Evolutionary conservation across 148 eudicot species (phyloP), one percentile per base, ranked within the genome.

Genomic region (Arbutus unedo): DNA sequence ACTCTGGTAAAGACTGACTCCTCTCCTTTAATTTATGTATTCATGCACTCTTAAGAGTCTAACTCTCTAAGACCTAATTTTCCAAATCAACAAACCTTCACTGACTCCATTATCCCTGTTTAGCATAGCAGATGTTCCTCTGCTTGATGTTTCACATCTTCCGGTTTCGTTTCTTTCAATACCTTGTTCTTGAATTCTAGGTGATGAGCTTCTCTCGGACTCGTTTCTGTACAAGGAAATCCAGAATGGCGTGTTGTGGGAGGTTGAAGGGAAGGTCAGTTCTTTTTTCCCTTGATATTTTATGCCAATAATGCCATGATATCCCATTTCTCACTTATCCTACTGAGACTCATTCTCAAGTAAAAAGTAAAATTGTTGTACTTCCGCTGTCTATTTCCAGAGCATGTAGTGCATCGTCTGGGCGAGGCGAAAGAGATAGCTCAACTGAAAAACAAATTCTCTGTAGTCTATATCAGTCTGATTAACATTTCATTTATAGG

Each of bases 201-300:
- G 95, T 74, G 99, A 94, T 84, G 98, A 96, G 90, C 91, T 94
- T 82, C 92, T 94, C 81, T 93, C 97, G 0, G 99, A 96, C 81
- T 94, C 99, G 0, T 96, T 93, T 49, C 84, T 90, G 0, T 96
- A 93, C 98, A 92, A 86, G 83, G 99, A 94, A 73, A 81, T 93
- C 6, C 84, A 83, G 48, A 86, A 89, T 75, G 98, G 98, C 21
- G 84, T 86, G n/a, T 86, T 96, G 19, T 96, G 98, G 98, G 97
- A 96, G 82, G 98, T 96, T 53, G 94, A 94, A 6, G 99, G 99
- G 79, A 91, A 96, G 93, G 98, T 95, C 23, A 56, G 82, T 51
- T 25, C 45, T 44, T 70, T 43, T 76, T 48, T 14, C 18, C 62
- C 47, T 25, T 55, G 6, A 19, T 55, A n/a, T 59, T 21, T n/a